Evolutionary conservation across 2,329 filamentous ascomycete species (phyloP).

Genomic region (Monilinia fructicola): DNA sequence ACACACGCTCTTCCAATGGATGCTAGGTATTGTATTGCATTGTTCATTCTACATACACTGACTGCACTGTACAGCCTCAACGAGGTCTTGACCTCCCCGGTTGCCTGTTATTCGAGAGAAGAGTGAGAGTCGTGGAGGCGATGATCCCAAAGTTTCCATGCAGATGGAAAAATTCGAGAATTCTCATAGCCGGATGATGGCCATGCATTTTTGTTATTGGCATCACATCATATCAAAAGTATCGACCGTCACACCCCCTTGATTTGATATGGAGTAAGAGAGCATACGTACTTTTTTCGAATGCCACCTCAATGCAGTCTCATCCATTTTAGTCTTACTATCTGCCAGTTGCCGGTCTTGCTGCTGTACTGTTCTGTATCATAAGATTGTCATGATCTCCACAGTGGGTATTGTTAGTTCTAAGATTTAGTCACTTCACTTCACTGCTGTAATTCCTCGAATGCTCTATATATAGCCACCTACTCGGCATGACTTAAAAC

Average conservation of each 20-base stretch:
- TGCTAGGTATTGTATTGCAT: background rate
- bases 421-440: constrained; percentile 16
- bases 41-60: too few species aligned
- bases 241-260: constrained; percentile 1
- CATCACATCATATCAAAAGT: constrained; percentile 6
- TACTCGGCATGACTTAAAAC: background rate
- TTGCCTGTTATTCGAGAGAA: constrained; percentile 5
- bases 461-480: background rate
- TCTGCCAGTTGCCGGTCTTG: background rate
- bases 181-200: background rate
- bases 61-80: background rate
- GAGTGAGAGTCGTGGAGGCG: background rate
- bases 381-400: constrained; percentile 4
- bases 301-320: constrained; percentile 3
- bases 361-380: background rate
- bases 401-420: constrained; percentile 11
- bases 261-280: constrained; percentile 7
- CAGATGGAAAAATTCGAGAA: background rate
- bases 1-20: constrained; percentile 11
- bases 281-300: background rate
- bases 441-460: background rate
- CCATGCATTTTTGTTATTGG: constrained; percentile 6
- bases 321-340: background rate
- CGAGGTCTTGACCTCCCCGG: background rate
- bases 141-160: background rate